Base-by-base conservation (phyloP, 768 basidiomycete species). In the Lactifluus subvellereus region DNA sequence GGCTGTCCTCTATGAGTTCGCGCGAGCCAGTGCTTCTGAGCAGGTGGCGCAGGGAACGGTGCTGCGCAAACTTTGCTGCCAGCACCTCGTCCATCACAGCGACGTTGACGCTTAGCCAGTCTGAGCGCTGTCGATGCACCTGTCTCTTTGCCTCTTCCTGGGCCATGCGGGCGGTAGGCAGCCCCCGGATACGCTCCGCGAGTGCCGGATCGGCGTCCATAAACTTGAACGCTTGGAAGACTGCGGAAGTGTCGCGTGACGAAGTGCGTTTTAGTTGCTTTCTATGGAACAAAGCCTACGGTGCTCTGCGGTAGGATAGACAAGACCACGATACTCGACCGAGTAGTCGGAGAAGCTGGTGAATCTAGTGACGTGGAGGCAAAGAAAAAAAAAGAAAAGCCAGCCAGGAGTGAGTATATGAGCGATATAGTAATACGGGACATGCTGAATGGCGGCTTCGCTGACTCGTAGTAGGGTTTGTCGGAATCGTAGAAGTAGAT, bases 41-140 rank as follows among this genome's bases (percentile, higher is more conserved):
- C 45, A 76, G 66, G 33, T 63, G 59, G 32, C 72, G 73, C 59
- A 80, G 67, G 54, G 73, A 67, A 4, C 66, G 68, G 57, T 80
- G 75, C 68, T 78, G 79, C 50, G 71, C 72, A 67, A 80, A 78
- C 67, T 78, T 78, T 53, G 69, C 66, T 64, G 69, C 72, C 14
- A 80, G 68, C 51, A 78, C 75, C 60, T 72, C 54, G 56, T 79
- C 77, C 77, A 78, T 78, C 14, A 65, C 8, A 16, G 47, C 49
- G 45, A 67, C 45, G 20, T 66, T 67, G 16, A 61, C 56, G 0
- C 55, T 32, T n/a, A 65, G 37, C 66, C 66, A 67, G 59, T 67
- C 64, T 8, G 33, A 0, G 37, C 64, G 66, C 30, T 61, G 66
- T 40, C 49, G 40, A 27, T 43, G 40, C 3, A 37, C 14, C 14